Base-by-base conservation (phyloP, 768 basidiomycete species). In the Mycena leptocephala region DNA sequence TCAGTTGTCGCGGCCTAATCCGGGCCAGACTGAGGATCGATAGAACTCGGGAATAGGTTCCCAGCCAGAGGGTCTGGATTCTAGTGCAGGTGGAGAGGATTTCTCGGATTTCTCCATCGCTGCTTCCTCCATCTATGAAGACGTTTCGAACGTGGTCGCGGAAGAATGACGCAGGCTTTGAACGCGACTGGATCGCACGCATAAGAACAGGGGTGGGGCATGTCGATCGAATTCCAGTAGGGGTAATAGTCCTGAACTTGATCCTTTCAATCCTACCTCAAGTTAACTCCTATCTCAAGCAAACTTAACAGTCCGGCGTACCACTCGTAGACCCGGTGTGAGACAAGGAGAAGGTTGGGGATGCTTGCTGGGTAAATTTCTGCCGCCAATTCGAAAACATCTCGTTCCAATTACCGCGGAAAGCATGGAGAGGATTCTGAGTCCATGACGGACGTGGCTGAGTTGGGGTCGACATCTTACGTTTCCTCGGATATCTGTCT, bases 341-440 rank as follows among this genome's bases (percentile, higher is more conserved):
- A 46, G 16, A 46, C 43, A 46, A 46, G 43, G 43, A 46, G 39
- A 41, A 41, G 43, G 16, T 46, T 46, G 5, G 13, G 43, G 13
- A 46, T 46, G 13, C 8, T 46, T n/a, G 8, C 18, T 8, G 43
- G 43, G 43, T 20, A 46, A 5, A 46, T 5, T 14, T 46, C 13
- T 18, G 43, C 43, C 13, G 43, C 43, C 43, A 16, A 8, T n/a
- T 20, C 43, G 18, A 46, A 46, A n/a, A 46, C 79, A 14, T 80
- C 82, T 37, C 35, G 35, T 37, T 37, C 35, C 35, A 37, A 37
- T 37, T 37, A 37, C 7, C 35, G 35, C 35, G 35, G 7, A 37
- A n/a, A n/a, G n/a, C n/a, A n/a, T n/a, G n/a, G n/a, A n/a, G n/a
- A n/a, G n/a, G n/a, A n/a, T n/a, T n/a, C n/a, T n/a, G n/a, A n/a